phyloP scores from a whole-genome alignment of 2,329 filamentous ascomycete genomes.

The Hymenoscyphus albidus region DNA sequence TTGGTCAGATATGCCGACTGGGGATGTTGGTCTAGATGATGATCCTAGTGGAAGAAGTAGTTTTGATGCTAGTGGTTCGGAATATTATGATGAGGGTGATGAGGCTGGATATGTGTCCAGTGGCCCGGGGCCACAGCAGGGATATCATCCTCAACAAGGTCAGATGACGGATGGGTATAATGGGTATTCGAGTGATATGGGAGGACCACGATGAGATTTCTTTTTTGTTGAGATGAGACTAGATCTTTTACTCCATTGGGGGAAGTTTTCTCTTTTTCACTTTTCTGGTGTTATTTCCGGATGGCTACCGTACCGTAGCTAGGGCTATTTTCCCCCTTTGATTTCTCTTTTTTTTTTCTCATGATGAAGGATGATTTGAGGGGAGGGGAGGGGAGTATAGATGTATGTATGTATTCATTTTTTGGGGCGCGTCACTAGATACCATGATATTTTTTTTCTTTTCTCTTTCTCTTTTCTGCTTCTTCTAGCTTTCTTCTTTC shows the following conservation, averaged over 20 bases:
- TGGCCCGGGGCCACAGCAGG: conserved; percentile 33
- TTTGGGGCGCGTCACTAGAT: not conserved
- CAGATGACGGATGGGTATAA: conserved; percentile 33
- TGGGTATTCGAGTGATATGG: conserved; percentile 35
- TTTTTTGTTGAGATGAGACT: too few species aligned
- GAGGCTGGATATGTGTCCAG: conserved; percentile 62
- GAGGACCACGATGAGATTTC: conserved; percentile 26
- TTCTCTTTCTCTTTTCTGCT: too few species aligned
- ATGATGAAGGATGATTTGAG: not conserved
- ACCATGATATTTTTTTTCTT: not conserved
- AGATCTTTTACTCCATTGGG: not conserved
- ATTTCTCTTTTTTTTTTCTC: not conserved
- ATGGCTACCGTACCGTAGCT: too few species aligned
- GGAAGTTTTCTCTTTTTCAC: not conserved
- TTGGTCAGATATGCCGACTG: conserved; percentile 73
- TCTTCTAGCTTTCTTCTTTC: too few species aligned
- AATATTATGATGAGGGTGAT: conserved; percentile 69
- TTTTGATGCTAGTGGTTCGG: conserved; percentile 70
- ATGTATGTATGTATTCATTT: too few species aligned
- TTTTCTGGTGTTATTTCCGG: not conserved
- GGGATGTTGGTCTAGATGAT: conserved; percentile 60
- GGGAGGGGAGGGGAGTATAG: too few species aligned
- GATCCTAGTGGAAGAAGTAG: conserved; percentile 75
- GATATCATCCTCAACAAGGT: conserved; percentile 27
- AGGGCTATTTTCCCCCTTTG: too few species aligned